Conservation (phyloP, 352 stramenopile species). For the Hyaloperonospora arabidopsidis region DNA sequence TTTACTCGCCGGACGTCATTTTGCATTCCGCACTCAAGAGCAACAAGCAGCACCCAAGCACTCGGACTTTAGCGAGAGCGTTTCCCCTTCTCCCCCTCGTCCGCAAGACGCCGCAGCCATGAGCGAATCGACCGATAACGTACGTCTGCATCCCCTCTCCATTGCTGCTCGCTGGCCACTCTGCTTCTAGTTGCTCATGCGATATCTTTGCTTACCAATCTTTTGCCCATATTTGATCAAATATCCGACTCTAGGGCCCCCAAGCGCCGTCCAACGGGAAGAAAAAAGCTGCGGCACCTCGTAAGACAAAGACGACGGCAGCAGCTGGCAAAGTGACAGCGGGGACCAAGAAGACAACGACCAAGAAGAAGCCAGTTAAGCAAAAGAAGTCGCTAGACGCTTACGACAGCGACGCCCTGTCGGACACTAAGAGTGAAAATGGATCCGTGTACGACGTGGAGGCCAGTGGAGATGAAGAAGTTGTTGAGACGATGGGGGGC, state of each 20-base stretch:
- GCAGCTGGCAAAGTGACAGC: conserved; percentile 23
- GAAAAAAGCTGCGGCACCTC: conserved; percentile 16
- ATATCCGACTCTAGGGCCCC: background rate
- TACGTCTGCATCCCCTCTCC: too few relatives aligned
- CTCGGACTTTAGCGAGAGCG: too few relatives aligned
- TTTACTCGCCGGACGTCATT: too few relatives aligned
- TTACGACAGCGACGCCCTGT: conserved; percentile 34
- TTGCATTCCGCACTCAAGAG: background rate
- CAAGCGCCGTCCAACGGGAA: conserved; percentile 15
- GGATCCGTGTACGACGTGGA: conserved; percentile 26
- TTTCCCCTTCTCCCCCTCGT: too few relatives aligned
- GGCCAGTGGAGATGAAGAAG: conserved; percentile 28
- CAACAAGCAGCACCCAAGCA: background rate
- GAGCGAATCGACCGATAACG: too few relatives aligned
- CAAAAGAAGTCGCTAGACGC: conserved; percentile 46
- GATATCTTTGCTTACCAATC: too few relatives aligned
- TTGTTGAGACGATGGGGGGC: conserved; percentile 3
- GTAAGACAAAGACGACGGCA: conserved; percentile 28
- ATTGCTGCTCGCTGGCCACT: too few relatives aligned
- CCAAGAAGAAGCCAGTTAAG: conserved; percentile 29
- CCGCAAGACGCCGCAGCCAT: too few relatives aligned
- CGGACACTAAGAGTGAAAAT: conserved; percentile 13
- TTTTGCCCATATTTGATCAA: too few relatives aligned
- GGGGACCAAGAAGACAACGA: conserved; percentile 21
- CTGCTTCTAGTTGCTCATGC: too few relatives aligned